Percentiles rank a stretch among this genome's conserved stretches.
phyloP scores from a whole-genome alignment of 1,284 basidiomycete species.

The Ustilago vetiveriae region DNA sequence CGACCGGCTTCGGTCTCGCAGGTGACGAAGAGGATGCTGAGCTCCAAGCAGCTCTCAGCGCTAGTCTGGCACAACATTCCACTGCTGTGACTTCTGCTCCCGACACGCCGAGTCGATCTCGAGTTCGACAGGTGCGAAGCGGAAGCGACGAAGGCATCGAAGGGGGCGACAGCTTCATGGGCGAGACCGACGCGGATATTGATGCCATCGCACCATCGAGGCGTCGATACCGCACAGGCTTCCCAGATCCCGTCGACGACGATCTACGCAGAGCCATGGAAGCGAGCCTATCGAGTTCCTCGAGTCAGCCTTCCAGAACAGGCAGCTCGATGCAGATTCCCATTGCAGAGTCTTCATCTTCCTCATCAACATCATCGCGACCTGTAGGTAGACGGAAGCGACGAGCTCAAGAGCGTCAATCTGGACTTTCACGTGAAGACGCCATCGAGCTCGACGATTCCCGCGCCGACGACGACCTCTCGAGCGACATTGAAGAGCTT shows the following conservation, averaged over 20 bases:
- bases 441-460: slow-evolving; percentile 46
- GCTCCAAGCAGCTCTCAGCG: slow-evolving; percentile 57
- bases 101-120: slow-evolving; percentile 32
- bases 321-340: slow-evolving; percentile 14
- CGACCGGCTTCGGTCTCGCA: slow-evolving; percentile 12
- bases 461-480: slow-evolving; percentile 14
- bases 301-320: slow-evolving; percentile 9
- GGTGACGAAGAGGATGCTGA: slow-evolving; percentile 45
- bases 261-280: slow-evolving; percentile 48
- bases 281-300: slow-evolving; percentile 33
- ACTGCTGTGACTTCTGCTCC: slow-evolving; percentile 2
- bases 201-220: slow-evolving; percentile 57
- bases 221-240: slow-evolving; percentile 23
- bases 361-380: slow-evolving; percentile 18
- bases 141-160: slow-evolving; percentile 18
- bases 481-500: slow-evolving; percentile 31
- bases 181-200: slow-evolving; percentile 57
- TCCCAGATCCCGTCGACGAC: slow-evolving; percentile 33
- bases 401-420: slow-evolving; percentile 40
- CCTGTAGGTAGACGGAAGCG: slow-evolving; percentile 30
- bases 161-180: slow-evolving; percentile 13
- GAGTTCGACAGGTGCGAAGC: slow-evolving; percentile 29
- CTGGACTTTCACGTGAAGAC: slow-evolving; percentile 36
- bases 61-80: slow-evolving; percentile 42
- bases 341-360: slow-evolving; percentile 6